phyloP scores from a whole-genome alignment of 441 rosid genomes.

The Arabidopsis lyrata region DNA sequence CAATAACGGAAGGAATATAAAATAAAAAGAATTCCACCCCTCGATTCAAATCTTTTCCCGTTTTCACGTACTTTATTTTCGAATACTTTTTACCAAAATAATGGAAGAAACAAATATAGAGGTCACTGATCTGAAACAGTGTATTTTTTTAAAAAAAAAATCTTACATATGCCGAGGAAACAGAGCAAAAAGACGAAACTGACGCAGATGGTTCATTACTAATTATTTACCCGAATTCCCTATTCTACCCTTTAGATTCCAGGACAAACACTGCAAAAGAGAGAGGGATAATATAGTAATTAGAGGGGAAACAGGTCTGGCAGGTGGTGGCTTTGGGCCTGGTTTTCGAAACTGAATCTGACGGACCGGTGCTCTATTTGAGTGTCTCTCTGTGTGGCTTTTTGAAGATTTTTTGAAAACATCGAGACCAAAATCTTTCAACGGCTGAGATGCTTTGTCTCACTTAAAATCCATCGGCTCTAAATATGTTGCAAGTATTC shows the following conservation, averaged over 20 bases:
- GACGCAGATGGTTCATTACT: conserved; percentile 54
- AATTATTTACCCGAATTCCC: conserved; percentile 17
- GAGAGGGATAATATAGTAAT: conserved; percentile 41
- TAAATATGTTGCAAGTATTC: conserved; percentile 20
- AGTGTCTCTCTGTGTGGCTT: conserved; percentile 50
- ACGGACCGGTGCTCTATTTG: conserved; percentile 64
- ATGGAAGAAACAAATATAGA: neutral
- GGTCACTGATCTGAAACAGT: conserved; percentile 34
- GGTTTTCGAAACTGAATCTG: conserved; percentile 51
- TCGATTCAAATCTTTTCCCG: conserved; percentile 4
- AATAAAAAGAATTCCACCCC: neutral
- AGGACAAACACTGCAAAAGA: neutral
- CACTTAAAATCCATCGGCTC: conserved; percentile 43
- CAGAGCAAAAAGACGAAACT: conserved; percentile 60
- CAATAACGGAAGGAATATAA: neutral
- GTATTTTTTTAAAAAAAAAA: conserved; percentile 26
- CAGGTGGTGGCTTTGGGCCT: conserved; percentile 47
- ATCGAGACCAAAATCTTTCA: conserved; percentile 55
- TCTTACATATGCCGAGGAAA: conserved; percentile 55
- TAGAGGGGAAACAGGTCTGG: conserved; percentile 37
- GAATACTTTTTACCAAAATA: conserved; percentile 21
- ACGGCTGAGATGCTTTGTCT: conserved; percentile 57
- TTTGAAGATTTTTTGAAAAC: conserved; percentile 50
- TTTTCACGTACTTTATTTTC: conserved; percentile 15
- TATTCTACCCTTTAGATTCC: conserved; percentile 37